Conservation (phyloP, 176 grass and related monocot genomes). For the Musa itinerans region DNA sequence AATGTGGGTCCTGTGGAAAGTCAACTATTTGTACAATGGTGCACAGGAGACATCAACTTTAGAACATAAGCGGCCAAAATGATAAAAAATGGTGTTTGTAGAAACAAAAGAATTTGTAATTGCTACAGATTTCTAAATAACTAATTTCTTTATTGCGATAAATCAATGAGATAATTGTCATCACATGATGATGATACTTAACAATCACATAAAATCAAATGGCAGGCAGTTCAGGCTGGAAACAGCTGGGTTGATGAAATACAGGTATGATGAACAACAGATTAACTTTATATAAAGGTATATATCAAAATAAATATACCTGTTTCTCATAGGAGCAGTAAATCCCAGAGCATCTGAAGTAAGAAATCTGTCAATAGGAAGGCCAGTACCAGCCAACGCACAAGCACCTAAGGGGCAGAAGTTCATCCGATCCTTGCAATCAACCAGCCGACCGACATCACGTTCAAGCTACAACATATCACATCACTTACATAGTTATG, state of each 20-base stretch:
- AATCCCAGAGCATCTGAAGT: conserved; percentile 80
- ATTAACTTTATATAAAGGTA: too few relatives aligned
- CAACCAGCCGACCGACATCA: conserved; percentile 65
- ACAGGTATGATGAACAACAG: neutral
- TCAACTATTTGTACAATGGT: too few relatives aligned
- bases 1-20: too few relatives aligned
- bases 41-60: too few relatives aligned
- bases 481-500: neutral
- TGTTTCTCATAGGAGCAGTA: conserved; percentile 90
- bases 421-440: conserved; percentile 87
- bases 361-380: conserved; percentile 87
- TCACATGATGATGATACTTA: neutral
- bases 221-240: neutral
- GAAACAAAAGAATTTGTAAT: neutral
- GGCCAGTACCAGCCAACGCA: conserved; percentile 95
- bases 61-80: too few relatives aligned
- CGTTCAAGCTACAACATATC: conserved; percentile 57
- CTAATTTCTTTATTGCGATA: neutral
- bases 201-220: neutral
- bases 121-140: neutral
- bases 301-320: conserved; percentile 27
- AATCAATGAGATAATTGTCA: neutral
- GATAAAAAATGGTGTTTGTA: neutral
- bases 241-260: neutral
- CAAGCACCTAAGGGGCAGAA: conserved; percentile 94